A percentile compares a stretch with the other conserved stretches of the same genome.
Conservation (phyloP, 345 rosid genomes). For the Pelargonium nanum region DNA sequence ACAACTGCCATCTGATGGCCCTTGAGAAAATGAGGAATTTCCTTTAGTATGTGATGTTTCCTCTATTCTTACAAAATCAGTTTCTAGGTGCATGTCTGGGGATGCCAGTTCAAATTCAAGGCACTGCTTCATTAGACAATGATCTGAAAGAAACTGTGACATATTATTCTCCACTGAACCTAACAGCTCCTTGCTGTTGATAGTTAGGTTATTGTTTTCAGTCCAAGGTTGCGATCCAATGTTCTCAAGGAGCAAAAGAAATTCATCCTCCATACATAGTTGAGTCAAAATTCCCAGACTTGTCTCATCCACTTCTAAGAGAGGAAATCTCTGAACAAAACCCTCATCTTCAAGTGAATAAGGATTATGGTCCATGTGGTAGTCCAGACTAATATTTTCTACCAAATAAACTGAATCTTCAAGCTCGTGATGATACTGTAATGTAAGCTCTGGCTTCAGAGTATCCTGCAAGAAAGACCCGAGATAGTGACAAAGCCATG, state of each 20-base stretch:
- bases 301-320: slow-evolving; percentile 62
- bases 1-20: slow-evolving; percentile 17
- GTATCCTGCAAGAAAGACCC: slow-evolving; percentile 40
- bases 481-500: not conserved
- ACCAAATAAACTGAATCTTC: slow-evolving; percentile 42
- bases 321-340: slow-evolving; percentile 37
- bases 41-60: slow-evolving; percentile 21
- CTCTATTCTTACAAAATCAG: slow-evolving; percentile 36
- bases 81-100: slow-evolving; percentile 21
- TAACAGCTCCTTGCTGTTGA: slow-evolving; percentile 32
- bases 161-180: slow-evolving; percentile 29
- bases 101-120: slow-evolving; percentile 28
- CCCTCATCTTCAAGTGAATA: slow-evolving; percentile 32
- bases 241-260: slow-evolving; percentile 35
- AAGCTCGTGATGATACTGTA: slow-evolving; percentile 25
- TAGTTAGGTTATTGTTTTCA: slow-evolving; percentile 18
- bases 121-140: slow-evolving; percentile 31
- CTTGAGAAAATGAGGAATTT: slow-evolving; percentile 19
- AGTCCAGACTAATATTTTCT: slow-evolving; percentile 35
- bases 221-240: slow-evolving; percentile 21
- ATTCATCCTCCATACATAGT: slow-evolving; percentile 32
- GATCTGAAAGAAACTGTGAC: slow-evolving; percentile 32
- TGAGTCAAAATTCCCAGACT: slow-evolving; percentile 30
- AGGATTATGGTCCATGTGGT: slow-evolving; percentile 26
- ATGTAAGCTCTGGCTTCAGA: slow-evolving; percentile 14